phyloP scores from a whole-genome alignment of 805 yeast species.

The Saccharomycopsis schoenii region DNA sequence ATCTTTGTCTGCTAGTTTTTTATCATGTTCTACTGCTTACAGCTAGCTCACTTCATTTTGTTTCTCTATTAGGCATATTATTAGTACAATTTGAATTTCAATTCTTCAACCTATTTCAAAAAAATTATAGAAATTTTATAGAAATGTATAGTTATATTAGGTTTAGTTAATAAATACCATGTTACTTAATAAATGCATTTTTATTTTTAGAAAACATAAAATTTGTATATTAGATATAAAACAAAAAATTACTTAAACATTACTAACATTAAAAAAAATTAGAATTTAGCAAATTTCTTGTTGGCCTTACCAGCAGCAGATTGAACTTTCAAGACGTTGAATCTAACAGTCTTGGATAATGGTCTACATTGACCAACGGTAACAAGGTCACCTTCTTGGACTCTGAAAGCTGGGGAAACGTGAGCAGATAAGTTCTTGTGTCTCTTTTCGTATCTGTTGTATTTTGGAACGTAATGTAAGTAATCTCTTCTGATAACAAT shows the following conservation, averaged over 20 bases:
- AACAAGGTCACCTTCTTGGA: constrained; percentile 95
- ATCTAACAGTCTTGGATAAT: constrained; percentile 98
- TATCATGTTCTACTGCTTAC: background rate
- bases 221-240: background rate
- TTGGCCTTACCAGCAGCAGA: constrained; percentile 75
- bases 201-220: background rate
- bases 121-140: background rate
- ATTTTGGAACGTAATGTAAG: constrained; percentile 99
- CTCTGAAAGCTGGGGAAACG: constrained; percentile 99
- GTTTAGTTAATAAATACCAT: background rate
- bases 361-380: constrained; percentile 99
- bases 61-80: background rate
- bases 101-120: background rate
- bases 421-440: constrained; percentile 99
- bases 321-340: constrained; percentile 96
- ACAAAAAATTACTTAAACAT: constrained; percentile 1
- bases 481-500: constrained; percentile 99
- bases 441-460: constrained; percentile 99
- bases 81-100: background rate
- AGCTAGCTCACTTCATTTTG: background rate
- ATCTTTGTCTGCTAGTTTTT: no score
- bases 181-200: background rate
- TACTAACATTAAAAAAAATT: constrained; percentile 29
- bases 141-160: background rate
- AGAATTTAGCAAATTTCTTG: constrained; percentile 97